Conservation (phyloP, 805 yeast genomes). For the Saccharomycopsis javanensis region DNA sequence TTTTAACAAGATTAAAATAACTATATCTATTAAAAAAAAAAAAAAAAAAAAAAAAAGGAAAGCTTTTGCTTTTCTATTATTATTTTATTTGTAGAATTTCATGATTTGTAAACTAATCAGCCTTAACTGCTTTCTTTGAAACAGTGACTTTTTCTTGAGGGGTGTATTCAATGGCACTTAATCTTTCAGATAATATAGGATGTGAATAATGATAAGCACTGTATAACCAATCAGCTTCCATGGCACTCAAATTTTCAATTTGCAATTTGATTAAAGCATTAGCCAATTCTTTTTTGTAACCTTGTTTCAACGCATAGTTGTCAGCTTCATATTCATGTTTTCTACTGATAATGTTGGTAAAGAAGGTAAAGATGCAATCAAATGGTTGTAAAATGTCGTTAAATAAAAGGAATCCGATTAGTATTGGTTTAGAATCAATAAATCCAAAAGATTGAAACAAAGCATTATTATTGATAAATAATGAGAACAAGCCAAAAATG, state of each 20-base stretch:
- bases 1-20: background rate
- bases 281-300: conserved; percentile 59
- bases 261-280: conserved; percentile 66
- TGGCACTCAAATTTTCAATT: conserved; percentile 72
- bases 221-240: conserved; percentile 84
- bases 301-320: conserved; percentile 66
- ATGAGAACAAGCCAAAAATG: conserved; percentile 65
- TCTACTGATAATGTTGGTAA: conserved; percentile 65
- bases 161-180: conserved; percentile 51
- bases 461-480: conserved; percentile 69
- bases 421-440: conserved; percentile 49
- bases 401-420: conserved; percentile 76
- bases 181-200: conserved; percentile 86
- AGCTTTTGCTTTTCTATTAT: too few relatives aligned
- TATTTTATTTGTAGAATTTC: too few relatives aligned
- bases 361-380: conserved; percentile 57
- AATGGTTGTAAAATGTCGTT: conserved; percentile 71
- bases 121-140: conserved; percentile 6
- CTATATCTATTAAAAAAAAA: background rate
- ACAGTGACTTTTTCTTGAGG: conserved; percentile 15
- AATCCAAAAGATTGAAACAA: conserved; percentile 78
- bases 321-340: conserved; percentile 92
- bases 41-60: too few relatives aligned
- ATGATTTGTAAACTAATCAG: background rate
- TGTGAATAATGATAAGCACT: conserved; percentile 86